Base-by-base conservation (phyloP, 148 eudicot genomes). In the Cornus florida region DNA sequence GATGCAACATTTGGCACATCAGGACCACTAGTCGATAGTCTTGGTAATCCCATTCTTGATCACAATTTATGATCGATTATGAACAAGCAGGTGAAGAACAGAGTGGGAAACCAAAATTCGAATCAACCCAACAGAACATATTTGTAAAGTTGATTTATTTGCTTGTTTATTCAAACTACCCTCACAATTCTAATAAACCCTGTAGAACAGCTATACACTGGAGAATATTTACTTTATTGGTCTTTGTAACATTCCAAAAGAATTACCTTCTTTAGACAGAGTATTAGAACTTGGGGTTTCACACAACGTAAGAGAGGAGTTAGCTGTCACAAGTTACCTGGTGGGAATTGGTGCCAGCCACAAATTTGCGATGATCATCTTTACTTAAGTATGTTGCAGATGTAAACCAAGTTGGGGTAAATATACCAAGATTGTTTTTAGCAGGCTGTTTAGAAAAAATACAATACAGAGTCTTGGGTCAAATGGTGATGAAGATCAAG, bases 291-390 rank as follows among this genome's bases (percentile, higher is more conserved):
- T 65, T 65, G 0, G 70, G n/a, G 43, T 20, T 53, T 1, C 16
- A 19, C 17, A 60, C 67, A 46, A 16, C 67, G 35, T 19, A 79
- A 64, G 33, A 19, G 69, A 74, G 23, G n/a, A 70, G n/a, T 33
- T 71, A 16, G 56, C 50, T 35, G 70, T 41, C 19, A 70, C 57
- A 74, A 10, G 23, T 80, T 90, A 97, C 99, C 99, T 97, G 97
- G 83, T 97, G 92, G 75, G 75, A 83, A 72, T 86, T 89, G 70
- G 99, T 97, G 82, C 99, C 99, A 78, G 95, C 91, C 64, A 89
- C 98, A 85, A 97, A 76, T 85, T 94, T 97, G 2, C 97, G 95
- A 77, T 97, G 99, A 86, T 94, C 98, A 86, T 94, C 95, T 23
- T 94, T 90, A 74, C 77, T 86, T 65, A 97, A 84, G 79, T 90